Evolutionary conservation across 768 basidiomycete genomes (phyloP).

Genomic region (Nevesoporus exiguus): DNA sequence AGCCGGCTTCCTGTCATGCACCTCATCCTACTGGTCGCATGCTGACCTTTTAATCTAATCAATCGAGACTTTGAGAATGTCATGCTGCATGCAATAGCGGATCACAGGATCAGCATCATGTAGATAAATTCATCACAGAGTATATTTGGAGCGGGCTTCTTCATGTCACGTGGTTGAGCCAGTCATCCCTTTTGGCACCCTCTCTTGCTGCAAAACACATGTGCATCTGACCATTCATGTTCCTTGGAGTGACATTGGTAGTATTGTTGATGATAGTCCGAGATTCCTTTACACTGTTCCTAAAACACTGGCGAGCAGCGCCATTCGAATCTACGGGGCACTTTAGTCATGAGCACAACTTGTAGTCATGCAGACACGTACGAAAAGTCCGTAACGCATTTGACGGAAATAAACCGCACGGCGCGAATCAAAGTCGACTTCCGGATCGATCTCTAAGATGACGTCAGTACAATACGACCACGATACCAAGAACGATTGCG

Average conservation of each 20-base stretch:
- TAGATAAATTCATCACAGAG: background rate
- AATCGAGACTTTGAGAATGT: no score
- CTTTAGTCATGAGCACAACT: background rate
- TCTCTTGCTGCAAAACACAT: background rate
- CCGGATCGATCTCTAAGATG: slow-evolving; percentile 90
- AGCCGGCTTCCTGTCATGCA: background rate
- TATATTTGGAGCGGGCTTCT: background rate
- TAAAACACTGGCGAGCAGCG: slow-evolving; percentile 68
- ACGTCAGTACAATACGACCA: slow-evolving; percentile 17
- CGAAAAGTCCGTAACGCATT: slow-evolving; percentile 97
- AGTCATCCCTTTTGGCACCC: background rate
- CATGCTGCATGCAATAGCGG: no score
- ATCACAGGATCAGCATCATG: no score
- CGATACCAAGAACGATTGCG: background rate
- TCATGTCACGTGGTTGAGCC: background rate
- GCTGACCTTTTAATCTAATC: background rate
- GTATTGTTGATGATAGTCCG: background rate
- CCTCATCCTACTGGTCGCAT: no score
- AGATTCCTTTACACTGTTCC: slow-evolving; percentile 24
- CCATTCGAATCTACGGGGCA: slow-evolving; percentile 65
- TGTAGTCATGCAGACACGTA: slow-evolving; percentile 42
- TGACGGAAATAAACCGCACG: slow-evolving; percentile 97
- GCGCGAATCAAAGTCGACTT: slow-evolving; percentile 94
- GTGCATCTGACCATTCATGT: background rate
- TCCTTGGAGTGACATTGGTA: background rate